Percentiles rank a stretch among this genome's conserved stretches.
These are phyloP conservation scores for Podospora pseudoanserina DNA, from an alignment of 495 filamentous ascomycete genomes.

Conservation along the genomic window DNA sequence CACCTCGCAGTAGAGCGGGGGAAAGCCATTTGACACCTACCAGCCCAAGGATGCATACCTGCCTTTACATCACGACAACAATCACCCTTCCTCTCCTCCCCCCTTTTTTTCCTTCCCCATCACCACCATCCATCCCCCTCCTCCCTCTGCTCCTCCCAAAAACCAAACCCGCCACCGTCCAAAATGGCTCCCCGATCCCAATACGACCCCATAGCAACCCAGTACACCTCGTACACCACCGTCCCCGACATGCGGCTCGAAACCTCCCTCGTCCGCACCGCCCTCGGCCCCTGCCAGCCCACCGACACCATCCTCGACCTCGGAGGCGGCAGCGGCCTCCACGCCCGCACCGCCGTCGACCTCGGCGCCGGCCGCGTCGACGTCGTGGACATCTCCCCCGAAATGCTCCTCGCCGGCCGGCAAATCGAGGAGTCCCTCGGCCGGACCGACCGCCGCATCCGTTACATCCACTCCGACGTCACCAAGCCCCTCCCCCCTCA, in stretches of 20 bases:
- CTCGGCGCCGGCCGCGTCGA: conserved; percentile 29
- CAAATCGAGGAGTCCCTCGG: neutral
- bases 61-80: neutral
- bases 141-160: neutral
- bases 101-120: too few relatives aligned
- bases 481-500: too few relatives aligned
- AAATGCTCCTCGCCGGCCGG: conserved; percentile 26
- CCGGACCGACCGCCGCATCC: neutral
- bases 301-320: conserved; percentile 35
- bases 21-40: neutral
- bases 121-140: too few relatives aligned
- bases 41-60: neutral
- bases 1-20: neutral
- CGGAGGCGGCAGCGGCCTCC: conserved; percentile 36
- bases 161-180: neutral
- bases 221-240: neutral
- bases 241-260: neutral
- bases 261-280: conserved; percentile 18
- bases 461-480: neutral
- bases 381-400: conserved; percentile 32
- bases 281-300: conserved; percentile 23
- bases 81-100: neutral
- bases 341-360: conserved; percentile 27
- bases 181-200: neutral
- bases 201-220: neutral